Conservation (phyloP, 495 filamentous ascomycete species). For the Niebla homalea region DNA sequence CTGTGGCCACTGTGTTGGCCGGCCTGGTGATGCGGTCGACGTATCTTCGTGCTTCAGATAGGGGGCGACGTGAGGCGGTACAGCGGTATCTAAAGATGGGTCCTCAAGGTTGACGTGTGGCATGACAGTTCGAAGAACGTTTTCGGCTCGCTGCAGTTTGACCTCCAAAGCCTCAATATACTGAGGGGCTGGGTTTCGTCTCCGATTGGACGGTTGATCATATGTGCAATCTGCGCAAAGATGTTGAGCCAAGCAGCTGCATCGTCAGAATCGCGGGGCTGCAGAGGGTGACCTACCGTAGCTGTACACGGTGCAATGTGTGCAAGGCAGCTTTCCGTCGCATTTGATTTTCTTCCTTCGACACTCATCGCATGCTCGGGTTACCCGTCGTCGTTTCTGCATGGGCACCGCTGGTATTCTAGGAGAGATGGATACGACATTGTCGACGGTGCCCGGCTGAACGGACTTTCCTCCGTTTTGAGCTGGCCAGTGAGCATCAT, state of each 20-base stretch:
- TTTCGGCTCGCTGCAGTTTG: conserved; percentile 71
- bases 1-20: not conserved
- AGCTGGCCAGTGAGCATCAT: conserved; percentile 3
- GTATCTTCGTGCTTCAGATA: conserved; percentile 14
- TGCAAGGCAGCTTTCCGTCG: conserved; percentile 94
- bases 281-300: conserved; percentile 54
- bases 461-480: not conserved
- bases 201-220: conserved; percentile 91
- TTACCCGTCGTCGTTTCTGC: conserved; percentile 22
- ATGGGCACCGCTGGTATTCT: conserved; percentile 1
- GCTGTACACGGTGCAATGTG: conserved; percentile 94
- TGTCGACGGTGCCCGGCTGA: not conserved
- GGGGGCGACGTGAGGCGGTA: conserved; percentile 37
- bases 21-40: not conserved
- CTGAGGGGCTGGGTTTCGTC: conserved; percentile 87
- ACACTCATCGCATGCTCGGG: conserved; percentile 61
- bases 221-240: conserved; percentile 73
- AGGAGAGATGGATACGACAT: not conserved
- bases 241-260: not conserved
- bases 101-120: conserved; percentile 79
- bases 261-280: too few species aligned
- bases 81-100: conserved; percentile 58
- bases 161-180: conserved; percentile 87
- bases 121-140: conserved; percentile 62
- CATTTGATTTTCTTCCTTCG: conserved; percentile 98